Percentiles rank a stretch among this genome's conserved stretches.
Evolutionary conservation across 345 rosid species (phyloP).

Genomic region (Balakata baccata): DNA sequence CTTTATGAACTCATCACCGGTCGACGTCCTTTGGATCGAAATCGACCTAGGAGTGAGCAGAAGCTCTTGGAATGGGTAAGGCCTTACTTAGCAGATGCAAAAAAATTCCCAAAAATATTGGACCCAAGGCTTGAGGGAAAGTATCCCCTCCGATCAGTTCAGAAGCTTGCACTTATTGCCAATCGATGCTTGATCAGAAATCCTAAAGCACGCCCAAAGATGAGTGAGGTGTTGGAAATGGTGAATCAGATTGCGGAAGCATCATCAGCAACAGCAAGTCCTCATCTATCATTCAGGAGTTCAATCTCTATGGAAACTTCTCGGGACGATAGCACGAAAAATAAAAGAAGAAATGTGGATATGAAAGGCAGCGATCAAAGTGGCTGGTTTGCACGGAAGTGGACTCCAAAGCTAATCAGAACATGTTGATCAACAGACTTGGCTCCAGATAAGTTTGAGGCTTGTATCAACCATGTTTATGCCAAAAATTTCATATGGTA

Average conservation of each 20-base stretch:
- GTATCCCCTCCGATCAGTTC: slow-evolving; percentile 44
- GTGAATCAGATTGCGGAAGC: slow-evolving; percentile 47
- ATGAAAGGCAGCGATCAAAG: slow-evolving; percentile 33
- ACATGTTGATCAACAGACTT: slow-evolving; percentile 30
- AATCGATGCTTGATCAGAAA: slow-evolving; percentile 69
- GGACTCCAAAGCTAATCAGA: slow-evolving; percentile 47
- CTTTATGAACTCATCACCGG: slow-evolving; percentile 89
- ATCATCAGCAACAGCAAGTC: slow-evolving; percentile 34
- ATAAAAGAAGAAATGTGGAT: slow-evolving; percentile 39
- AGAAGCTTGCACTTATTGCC: slow-evolving; percentile 62
- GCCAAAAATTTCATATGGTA: neutral
- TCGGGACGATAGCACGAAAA: slow-evolving; percentile 20
- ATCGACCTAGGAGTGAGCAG: slow-evolving; percentile 77
- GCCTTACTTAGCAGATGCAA: slow-evolving; percentile 60
- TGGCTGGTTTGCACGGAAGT: slow-evolving; percentile 41
- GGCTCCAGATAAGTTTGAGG: neutral
- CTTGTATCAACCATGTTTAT: neutral
- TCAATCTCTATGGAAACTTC: slow-evolving; percentile 22
- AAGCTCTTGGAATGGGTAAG: slow-evolving; percentile 83
- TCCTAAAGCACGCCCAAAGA: slow-evolving; percentile 76
- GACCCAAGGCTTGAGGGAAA: slow-evolving; percentile 71
- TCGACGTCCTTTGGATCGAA: slow-evolving; percentile 70
- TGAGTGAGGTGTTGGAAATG: slow-evolving; percentile 86
- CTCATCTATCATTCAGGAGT: slow-evolving; percentile 42
- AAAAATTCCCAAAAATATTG: slow-evolving; percentile 51